These are phyloP conservation scores for Tolypocladium paradoxum DNA, from an alignment of 2,329 filamentous ascomycete genomes.

Conservation along the genomic window DNA sequence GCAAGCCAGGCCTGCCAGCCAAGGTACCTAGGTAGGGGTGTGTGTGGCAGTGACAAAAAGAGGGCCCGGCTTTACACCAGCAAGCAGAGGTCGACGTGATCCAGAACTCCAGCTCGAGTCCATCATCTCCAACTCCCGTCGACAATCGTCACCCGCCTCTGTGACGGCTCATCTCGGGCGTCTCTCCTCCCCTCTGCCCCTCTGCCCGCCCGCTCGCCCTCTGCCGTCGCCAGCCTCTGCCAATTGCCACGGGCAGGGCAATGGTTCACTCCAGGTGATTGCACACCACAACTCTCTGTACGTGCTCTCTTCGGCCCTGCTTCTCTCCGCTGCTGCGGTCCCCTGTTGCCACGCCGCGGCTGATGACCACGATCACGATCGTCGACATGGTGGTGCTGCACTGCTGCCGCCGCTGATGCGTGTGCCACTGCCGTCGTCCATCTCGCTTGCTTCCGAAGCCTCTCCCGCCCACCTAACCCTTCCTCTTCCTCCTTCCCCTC, in stretches of 20 bases:
- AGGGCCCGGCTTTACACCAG: neutral
- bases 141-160: neutral
- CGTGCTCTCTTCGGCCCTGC: slow-evolving; percentile 2
- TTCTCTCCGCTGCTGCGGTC: slow-evolving; percentile 4
- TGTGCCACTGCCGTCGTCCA: neutral
- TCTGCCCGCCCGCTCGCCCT: neutral
- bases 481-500: neutral
- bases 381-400: neutral
- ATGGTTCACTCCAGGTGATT: slow-evolving; percentile 27
- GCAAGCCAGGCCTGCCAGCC: too few species aligned
- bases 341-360: slow-evolving; percentile 3
- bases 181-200: neutral
- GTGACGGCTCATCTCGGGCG: neutral
- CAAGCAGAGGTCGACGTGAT: neutral
- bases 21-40: neutral
- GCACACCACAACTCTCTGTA: slow-evolving; percentile 12
- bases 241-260: slow-evolving; percentile 26
- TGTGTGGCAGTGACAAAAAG: slow-evolving; percentile 2
- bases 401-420: neutral
- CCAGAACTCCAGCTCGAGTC: slow-evolving; percentile 2
- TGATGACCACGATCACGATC: neutral
- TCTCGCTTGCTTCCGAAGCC: neutral
- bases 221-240: slow-evolving; percentile 7
- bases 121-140: neutral
- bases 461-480: neutral